Evolutionary conservation across 2,329 filamentous ascomycete species (phyloP).

Genomic region (Xylaria digitata): DNA sequence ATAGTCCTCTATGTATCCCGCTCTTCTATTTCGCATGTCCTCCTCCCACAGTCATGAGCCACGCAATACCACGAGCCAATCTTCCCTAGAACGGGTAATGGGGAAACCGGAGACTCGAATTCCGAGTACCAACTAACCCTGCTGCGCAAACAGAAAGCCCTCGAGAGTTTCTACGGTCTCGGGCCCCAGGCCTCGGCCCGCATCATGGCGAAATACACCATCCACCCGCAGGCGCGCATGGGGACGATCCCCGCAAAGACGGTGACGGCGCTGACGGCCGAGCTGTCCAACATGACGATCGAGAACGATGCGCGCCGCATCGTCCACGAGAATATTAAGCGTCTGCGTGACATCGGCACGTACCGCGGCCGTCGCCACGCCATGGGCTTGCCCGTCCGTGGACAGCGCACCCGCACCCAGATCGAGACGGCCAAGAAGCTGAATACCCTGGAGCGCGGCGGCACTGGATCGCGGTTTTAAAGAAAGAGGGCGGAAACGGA

Average conservation of each 20-base stretch:
- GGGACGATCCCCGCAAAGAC: conserved; percentile 80
- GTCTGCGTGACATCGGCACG: conserved; percentile 89
- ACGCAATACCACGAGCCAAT: not conserved
- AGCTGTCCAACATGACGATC: conserved; percentile 91
- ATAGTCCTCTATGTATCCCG: conserved; percentile 20
- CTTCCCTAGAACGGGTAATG: not conserved
- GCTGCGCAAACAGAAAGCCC: conserved; percentile 66
- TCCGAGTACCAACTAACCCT: conserved; percentile 25
- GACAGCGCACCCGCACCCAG: conserved; percentile 87
- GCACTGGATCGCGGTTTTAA: conserved; percentile 39
- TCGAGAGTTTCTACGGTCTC: conserved; percentile 88
- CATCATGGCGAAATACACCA: conserved; percentile 88
- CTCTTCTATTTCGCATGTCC: conserved; percentile 21
- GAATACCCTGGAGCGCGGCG: conserved; percentile 66
- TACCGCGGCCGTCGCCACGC: conserved; percentile 92
- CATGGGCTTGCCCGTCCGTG: conserved; percentile 89
- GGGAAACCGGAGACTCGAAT: not conserved
- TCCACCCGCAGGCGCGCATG: conserved; percentile 84
- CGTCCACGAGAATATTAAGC: conserved; percentile 84
- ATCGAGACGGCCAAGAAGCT: conserved; percentile 70
- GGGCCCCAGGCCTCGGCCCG: conserved; percentile 75
- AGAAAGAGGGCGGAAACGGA: too few relatives aligned
- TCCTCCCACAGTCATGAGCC: not conserved
- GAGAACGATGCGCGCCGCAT: conserved; percentile 86
- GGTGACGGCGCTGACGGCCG: conserved; percentile 82